Percentiles rank a stretch among this genome's conserved stretches.
phyloP scores from a whole-genome alignment of 225 moss, liverwort and hornwort species.

The Straminergon stramineum region DNA sequence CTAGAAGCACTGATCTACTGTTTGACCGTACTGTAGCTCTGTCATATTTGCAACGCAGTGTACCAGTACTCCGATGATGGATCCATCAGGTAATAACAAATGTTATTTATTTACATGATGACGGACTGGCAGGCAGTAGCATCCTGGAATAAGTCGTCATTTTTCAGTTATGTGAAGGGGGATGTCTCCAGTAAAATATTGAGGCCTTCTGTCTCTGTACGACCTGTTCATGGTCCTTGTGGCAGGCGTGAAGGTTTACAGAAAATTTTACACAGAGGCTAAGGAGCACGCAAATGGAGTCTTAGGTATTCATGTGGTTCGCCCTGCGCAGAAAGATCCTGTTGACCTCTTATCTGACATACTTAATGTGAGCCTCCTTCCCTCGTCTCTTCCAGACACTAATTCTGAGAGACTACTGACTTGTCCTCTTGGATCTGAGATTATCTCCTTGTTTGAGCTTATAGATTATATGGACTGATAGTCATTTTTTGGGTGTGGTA shows the following conservation, averaged over 20 bases:
- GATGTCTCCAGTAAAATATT: not conserved
- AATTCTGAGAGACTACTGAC: not conserved
- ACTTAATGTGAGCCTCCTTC: conserved; percentile 43
- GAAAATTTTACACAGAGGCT: conserved; percentile 66
- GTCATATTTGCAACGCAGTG: not conserved
- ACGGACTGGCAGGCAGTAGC: not conserved
- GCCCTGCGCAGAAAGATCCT: conserved; percentile 47
- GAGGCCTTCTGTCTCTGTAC: not conserved
- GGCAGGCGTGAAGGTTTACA: conserved; percentile 79
- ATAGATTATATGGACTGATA: not conserved
- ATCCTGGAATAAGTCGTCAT: not conserved
- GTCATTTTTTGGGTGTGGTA: not conserved
- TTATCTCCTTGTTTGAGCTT: not conserved
- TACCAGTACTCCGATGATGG: not conserved
- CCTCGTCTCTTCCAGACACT: not conserved
- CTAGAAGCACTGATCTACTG: not conserved
- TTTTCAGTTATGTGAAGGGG: not conserved
- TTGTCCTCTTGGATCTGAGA: not conserved
- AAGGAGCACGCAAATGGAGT: conserved; percentile 64
- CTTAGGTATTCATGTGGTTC: conserved; percentile 61
- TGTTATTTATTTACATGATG: not conserved
- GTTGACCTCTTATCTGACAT: conserved; percentile 46
- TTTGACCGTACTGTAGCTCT: not conserved
- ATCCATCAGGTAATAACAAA: not conserved
- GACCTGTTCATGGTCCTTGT: not conserved